Evolutionary conservation across 768 basidiomycete species (phyloP).

Genomic region (Kwoniella pini): DNA sequence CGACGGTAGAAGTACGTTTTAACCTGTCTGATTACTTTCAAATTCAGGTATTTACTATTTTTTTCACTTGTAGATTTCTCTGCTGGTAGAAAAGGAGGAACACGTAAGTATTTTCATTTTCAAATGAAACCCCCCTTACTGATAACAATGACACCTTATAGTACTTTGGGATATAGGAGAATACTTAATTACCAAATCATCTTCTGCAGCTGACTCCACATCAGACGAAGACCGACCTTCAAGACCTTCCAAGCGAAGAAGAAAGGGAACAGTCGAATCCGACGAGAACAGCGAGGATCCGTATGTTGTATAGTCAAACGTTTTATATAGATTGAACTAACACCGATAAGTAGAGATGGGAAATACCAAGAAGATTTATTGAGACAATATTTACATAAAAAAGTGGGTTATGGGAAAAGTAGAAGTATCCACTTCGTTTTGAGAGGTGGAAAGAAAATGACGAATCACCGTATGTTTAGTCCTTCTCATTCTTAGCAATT

Average conservation of each 20-base stretch:
- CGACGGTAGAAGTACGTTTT: slow-evolving; percentile 25
- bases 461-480: slow-evolving; percentile 34
- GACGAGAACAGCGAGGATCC: slow-evolving; percentile 22
- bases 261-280: not conserved
- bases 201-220: slow-evolving; percentile 17
- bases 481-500: not conserved
- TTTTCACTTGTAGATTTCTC: slow-evolving; percentile 17
- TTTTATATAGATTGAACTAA: not conserved
- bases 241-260: slow-evolving; percentile 10
- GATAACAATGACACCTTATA: too few species aligned
- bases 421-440: slow-evolving; percentile 43
- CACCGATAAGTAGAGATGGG: slow-evolving; percentile 13
- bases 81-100: slow-evolving; percentile 32
- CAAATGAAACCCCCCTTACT: too few species aligned
- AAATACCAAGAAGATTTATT: slow-evolving; percentile 40
- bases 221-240: slow-evolving; percentile 26
- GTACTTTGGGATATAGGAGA: slow-evolving; percentile 49
- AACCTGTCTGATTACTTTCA: not conserved
- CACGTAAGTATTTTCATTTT: slow-evolving; percentile 12
- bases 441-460: slow-evolving; percentile 42
- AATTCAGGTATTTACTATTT: not conserved
- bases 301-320: slow-evolving; percentile 7
- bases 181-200: slow-evolving; percentile 34
- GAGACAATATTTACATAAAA: slow-evolving; percentile 18
- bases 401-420: slow-evolving; percentile 15